These are phyloP conservation scores for Cystofilobasidium ferigula DNA, from an alignment of 768 basidiomycete genomes.

Conservation along the genomic window DNA sequence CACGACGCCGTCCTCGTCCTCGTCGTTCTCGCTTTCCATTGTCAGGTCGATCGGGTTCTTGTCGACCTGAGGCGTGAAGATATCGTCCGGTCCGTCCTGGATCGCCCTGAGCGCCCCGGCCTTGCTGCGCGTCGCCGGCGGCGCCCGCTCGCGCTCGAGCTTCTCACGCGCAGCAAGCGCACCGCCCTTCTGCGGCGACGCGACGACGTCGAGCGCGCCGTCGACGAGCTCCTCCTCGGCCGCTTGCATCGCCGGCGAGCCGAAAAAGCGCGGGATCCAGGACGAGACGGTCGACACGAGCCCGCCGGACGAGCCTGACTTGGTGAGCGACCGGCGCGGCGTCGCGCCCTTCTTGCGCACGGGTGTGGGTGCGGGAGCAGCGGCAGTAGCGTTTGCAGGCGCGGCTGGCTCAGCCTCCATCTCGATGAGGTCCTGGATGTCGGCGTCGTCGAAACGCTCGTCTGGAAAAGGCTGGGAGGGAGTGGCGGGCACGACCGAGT, in stretches of 20 bases:
- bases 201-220: background rate
- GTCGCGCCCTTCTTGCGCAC: slow-evolving; percentile 2
- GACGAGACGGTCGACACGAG: slow-evolving; percentile 14
- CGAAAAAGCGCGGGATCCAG: slow-evolving; percentile 18
- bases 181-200: background rate
- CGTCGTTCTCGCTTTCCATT: background rate
- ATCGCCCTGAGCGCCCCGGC: too few relatives aligned
- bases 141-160: slow-evolving; percentile 3
- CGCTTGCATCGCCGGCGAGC: slow-evolving; percentile 7
- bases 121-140: background rate
- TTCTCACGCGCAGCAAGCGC: too few relatives aligned
- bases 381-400: background rate
- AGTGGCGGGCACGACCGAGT: background rate
- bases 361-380: too few relatives aligned
- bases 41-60: background rate
- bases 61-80: background rate
- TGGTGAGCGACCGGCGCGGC: background rate
- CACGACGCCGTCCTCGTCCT: background rate
- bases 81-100: background rate
- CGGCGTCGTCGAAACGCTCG: background rate
- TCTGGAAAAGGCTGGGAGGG: background rate
- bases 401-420: background rate
- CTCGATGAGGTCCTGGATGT: slow-evolving; percentile 8
- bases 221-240: slow-evolving; percentile 1
- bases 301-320: slow-evolving; percentile 5